These are phyloP conservation scores for Berberis vulgaris DNA, from an alignment of 164 flowering plant species.

Conservation along the genomic window DNA sequence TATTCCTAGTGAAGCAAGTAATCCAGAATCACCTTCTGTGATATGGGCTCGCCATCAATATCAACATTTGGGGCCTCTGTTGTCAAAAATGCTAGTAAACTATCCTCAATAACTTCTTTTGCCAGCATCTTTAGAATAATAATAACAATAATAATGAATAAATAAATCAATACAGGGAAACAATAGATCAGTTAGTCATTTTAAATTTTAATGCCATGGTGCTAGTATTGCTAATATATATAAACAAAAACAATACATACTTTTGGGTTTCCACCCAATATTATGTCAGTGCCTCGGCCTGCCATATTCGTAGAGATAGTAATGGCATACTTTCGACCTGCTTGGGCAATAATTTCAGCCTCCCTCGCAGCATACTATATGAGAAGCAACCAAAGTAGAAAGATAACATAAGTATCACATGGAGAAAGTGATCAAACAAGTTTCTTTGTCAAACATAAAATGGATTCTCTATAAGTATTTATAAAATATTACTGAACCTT, in stretches of 20 bases:
- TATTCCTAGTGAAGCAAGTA: conserved; percentile 2
- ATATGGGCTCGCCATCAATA: conserved; percentile 43
- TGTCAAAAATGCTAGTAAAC: conserved; percentile 59
- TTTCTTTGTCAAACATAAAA: neutral
- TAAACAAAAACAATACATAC: conserved; percentile 24
- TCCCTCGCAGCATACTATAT: conserved; percentile 91
- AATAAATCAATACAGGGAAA: neutral
- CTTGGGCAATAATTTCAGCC: conserved; percentile 94
- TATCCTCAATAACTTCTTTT: conserved; percentile 77
- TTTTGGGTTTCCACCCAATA: conserved; percentile 95
- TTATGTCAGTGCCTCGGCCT: conserved; percentile 98
- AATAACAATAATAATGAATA: neutral
- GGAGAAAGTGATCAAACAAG: neutral
- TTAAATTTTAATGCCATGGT: too few relatives aligned
- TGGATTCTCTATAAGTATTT: neutral
- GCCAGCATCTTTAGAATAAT: conserved; percentile 70
- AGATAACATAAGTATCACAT: neutral
- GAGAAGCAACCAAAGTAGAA: conserved; percentile 6
- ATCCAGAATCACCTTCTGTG: conserved; percentile 47
- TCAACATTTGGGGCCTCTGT: conserved; percentile 53
- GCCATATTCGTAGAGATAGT: conserved; percentile 99
- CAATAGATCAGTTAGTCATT: too few relatives aligned
- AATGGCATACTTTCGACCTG: conserved; percentile 86
- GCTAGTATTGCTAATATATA: neutral
- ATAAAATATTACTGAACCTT: conserved; percentile 39